phyloP scores from a whole-genome alignment of 305 asterid genomes.

The Fraxinus greggii region DNA sequence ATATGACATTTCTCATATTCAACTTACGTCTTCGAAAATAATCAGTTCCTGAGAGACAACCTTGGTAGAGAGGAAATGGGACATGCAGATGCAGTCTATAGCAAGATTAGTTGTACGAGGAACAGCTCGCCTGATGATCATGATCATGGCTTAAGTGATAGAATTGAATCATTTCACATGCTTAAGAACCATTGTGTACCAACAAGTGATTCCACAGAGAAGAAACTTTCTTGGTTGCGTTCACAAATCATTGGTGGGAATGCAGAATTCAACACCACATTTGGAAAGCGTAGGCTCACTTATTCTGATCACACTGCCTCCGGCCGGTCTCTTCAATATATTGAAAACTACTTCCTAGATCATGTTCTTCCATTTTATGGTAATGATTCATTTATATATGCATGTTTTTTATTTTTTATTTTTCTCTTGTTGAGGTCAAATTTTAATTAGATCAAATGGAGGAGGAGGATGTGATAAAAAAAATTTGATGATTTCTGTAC shows the following conservation, averaged over 20 bases:
- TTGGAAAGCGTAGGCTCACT: conserved; percentile 61
- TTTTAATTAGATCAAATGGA: not conserved
- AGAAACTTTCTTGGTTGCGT: conserved; percentile 57
- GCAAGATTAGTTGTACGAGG: not conserved
- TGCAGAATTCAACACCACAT: conserved; percentile 48
- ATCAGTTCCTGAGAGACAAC: not conserved
- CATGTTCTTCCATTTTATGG: conserved; percentile 67
- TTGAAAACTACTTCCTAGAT: conserved; percentile 48
- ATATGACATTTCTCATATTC: not conserved
- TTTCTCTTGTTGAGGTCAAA: not conserved
- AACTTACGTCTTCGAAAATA: not conserved
- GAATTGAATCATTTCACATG: conserved; percentile 23
- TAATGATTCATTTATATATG: conserved; percentile 20
- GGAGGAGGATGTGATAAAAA: not conserved
- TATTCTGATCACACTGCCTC: conserved; percentile 83
- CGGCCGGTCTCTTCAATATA: conserved; percentile 54
- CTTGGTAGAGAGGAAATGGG: not conserved
- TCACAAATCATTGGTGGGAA: conserved; percentile 56
- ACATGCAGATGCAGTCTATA: not conserved
- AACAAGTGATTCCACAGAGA: conserved; percentile 19
- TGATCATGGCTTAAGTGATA: not conserved
- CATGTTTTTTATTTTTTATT: not conserved
- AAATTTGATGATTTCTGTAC: not conserved
- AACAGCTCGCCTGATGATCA: not conserved
- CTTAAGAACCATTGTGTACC: conserved; percentile 19